These are phyloP conservation scores for Deuterostichococcus epilithicus DNA, from an alignment of 139 green algal species.

Conservation along the genomic window DNA sequence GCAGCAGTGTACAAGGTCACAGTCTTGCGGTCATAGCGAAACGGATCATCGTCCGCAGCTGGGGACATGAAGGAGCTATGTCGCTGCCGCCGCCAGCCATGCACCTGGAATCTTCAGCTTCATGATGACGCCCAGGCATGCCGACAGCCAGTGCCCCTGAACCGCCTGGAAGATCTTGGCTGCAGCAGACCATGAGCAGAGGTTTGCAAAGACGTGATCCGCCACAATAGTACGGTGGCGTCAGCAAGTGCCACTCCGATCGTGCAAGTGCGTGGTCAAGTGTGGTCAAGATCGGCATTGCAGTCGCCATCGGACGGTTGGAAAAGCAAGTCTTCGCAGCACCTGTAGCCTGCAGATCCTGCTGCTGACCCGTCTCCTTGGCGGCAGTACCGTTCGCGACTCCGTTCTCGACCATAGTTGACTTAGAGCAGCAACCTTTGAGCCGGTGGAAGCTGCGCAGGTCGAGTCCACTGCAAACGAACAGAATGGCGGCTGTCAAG, in stretches of 20 bases:
- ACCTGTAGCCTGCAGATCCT: not conserved
- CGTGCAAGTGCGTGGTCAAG: too few relatives aligned
- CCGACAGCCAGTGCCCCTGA: conserved; percentile 27
- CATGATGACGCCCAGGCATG: conserved; percentile 24
- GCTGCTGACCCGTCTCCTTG: not conserved
- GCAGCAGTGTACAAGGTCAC: not conserved
- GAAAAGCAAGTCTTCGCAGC: not conserved
- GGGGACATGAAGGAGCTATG: not conserved
- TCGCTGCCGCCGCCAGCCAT: too few relatives aligned
- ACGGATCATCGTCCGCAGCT: not conserved
- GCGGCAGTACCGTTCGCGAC: not conserved
- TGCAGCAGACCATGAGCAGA: not conserved
- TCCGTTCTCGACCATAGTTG: not conserved
- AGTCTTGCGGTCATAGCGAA: not conserved
- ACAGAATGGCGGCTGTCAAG: too few relatives aligned
- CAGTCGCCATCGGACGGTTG: not conserved
- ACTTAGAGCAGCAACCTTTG: too few relatives aligned
- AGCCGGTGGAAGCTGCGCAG: too few relatives aligned
- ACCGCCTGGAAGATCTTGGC: conserved; percentile 22
- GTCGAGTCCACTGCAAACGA: too few relatives aligned
- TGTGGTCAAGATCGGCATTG: too few relatives aligned
- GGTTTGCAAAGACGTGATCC: too few relatives aligned
- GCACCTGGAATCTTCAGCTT: conserved; percentile 16
- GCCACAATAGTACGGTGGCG: too few relatives aligned
- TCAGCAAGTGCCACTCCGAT: not conserved